These are phyloP conservation scores for Globisporangium perplexum DNA, from an alignment of 352 stramenopile species.

Conservation along the genomic window DNA sequence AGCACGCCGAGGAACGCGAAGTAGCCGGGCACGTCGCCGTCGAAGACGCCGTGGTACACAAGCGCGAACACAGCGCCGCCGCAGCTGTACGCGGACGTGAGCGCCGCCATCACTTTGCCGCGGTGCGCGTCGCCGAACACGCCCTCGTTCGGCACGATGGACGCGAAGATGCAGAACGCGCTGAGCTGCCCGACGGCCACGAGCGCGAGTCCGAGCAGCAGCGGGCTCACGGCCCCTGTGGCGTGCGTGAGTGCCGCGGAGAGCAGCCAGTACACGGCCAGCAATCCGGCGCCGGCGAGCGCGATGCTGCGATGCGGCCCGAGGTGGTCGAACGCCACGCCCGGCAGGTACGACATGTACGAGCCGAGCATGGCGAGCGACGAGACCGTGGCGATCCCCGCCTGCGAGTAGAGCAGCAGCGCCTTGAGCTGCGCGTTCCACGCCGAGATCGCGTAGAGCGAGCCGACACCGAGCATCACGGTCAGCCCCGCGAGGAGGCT, in stretches of 20 bases:
- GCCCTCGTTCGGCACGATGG: constrained; percentile 74
- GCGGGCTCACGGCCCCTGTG: constrained; percentile 31
- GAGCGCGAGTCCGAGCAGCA: constrained; percentile 47
- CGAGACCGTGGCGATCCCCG: constrained; percentile 66
- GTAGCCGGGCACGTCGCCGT: constrained; percentile 58
- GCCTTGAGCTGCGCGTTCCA: constrained; percentile 84
- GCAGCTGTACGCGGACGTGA: constrained; percentile 74
- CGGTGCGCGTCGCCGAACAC: constrained; percentile 65
- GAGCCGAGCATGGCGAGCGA: constrained; percentile 70
- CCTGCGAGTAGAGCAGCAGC: constrained; percentile 65
- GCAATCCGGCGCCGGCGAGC: constrained; percentile 34
- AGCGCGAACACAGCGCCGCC: constrained; percentile 74
- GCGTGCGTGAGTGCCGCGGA: constrained; percentile 36
- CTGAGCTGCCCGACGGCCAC: constrained; percentile 59
- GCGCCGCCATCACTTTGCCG: constrained; percentile 68
- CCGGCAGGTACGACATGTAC: constrained; percentile 72
- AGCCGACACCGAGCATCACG: constrained; percentile 71
- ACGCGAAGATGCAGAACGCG: constrained; percentile 70
- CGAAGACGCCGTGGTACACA: constrained; percentile 54
- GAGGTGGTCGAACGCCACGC: constrained; percentile 64
- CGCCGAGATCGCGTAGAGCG: constrained; percentile 70
- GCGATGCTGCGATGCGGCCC: constrained; percentile 55
- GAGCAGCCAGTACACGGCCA: constrained; percentile 33
- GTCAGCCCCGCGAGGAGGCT: constrained; percentile 56
- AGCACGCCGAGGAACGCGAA: constrained; percentile 69